Base-by-base conservation (phyloP, 306 rosid genomes). In the Morella rubra region DNA sequence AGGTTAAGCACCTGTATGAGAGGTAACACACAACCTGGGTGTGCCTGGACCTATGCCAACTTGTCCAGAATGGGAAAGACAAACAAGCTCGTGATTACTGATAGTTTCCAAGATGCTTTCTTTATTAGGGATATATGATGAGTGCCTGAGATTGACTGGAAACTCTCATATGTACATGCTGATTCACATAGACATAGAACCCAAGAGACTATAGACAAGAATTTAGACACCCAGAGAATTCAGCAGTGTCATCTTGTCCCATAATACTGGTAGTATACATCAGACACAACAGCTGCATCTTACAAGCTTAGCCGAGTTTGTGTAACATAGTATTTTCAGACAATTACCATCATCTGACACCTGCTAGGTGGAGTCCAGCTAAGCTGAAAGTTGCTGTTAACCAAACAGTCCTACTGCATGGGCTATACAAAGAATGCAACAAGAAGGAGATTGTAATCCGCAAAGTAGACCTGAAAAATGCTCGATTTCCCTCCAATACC, bases 401-500 rank as follows among this genome's bases (percentile, higher is more conserved):
- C 64, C 69, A 69, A 27, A 54, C 54, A 80, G 68, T 41, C 66
- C 24, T 56, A 55, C 61, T 53, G 44, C 73, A 52, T 47, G 69
- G 6, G 69, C 32, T 62, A 75, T 49, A 40, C 11, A n/a, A 45
- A 41, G 37, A 80, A 58, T 49, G 60, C 45, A 70, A 56, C 42
- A 55, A 58, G 51, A 24, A 69, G 60, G 55, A 82, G 72, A 59
- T 59, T 46, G 73, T 42, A 56, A 76, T 77, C 64, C 61, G 84
- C 74, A 81, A 65, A 79, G 40, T 81, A 85, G 78, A 92, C 98
- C 98, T 95, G 98, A 81, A 95, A 95, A 81, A 95, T 90, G 86
- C 85, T 80, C 56, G 97, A 92, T 76, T 88, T 95, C 80, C 98
- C 98, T 87, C 98, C 98, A 83, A 89, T 78, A 58, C 98, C 98